Percentiles rank a stretch among this genome's conserved stretches.
phyloP scores from a whole-genome alignment of 352 stramenopile genomes.

The Phytophthora megakarya region DNA sequence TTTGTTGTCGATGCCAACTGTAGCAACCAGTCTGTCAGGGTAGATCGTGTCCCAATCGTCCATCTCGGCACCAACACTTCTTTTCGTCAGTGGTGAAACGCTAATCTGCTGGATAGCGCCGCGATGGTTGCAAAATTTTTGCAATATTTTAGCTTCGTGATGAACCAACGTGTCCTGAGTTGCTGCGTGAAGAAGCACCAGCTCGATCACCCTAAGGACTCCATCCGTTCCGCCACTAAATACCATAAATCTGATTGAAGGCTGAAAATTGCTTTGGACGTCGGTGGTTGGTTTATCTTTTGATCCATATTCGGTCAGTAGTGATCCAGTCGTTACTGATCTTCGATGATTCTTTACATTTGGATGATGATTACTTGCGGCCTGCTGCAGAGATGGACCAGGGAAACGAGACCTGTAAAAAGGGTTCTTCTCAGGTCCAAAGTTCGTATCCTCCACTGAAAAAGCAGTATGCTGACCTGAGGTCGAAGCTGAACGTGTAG shows the following conservation, averaged over 20 bases:
- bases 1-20: constrained; percentile 60
- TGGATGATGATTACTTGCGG: constrained; percentile 39
- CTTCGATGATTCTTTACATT: constrained; percentile 12
- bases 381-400: constrained; percentile 36
- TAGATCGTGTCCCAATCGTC: constrained; percentile 26
- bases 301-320: not conserved
- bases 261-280: not conserved
- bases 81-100: constrained; percentile 49
- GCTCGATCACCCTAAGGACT: constrained; percentile 57
- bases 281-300: not conserved
- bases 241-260: constrained; percentile 62
- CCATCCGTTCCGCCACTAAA: constrained; percentile 74
- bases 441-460: constrained; percentile 18
- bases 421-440: constrained; percentile 64
- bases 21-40: constrained; percentile 69
- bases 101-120: constrained; percentile 68
- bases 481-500: not conserved
- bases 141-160: constrained; percentile 49
- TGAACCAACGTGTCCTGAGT: constrained; percentile 28
- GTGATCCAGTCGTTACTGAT: constrained; percentile 3
- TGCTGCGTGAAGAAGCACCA: constrained; percentile 40
- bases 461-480: not conserved
- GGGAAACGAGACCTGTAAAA: constrained; percentile 65
- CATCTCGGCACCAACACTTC: constrained; percentile 2
- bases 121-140: constrained; percentile 66